Percentiles rank a stretch among this genome's conserved stretches.
Evolutionary conservation across 2,329 filamentous ascomycete species (phyloP).

Genomic region (Aspergillus calidoustus): DNA sequence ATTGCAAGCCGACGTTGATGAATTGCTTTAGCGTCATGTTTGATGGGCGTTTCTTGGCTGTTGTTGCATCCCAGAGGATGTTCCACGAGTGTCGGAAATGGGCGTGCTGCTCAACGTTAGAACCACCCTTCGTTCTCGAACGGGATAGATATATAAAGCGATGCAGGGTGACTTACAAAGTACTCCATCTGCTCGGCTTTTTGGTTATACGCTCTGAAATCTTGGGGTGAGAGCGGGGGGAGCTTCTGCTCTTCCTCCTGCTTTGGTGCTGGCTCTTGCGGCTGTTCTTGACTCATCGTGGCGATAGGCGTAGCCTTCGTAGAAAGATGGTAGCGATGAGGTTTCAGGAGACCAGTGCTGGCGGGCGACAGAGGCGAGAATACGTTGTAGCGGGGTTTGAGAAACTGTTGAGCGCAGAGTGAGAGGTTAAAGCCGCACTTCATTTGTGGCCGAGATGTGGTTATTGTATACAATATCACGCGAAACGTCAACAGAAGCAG

Average conservation of each 20-base stretch:
- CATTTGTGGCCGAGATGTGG: background rate
- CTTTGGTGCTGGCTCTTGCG: background rate
- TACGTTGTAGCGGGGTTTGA: background rate
- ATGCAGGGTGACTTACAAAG: conserved; percentile 1
- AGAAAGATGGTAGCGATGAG: background rate
- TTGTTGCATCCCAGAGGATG: conserved; percentile 2
- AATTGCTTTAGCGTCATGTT: conserved; percentile 10
- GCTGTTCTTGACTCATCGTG: background rate
- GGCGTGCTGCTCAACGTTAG: background rate
- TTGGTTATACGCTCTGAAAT: conserved; percentile 10
- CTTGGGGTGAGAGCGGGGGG: conserved; percentile 29
- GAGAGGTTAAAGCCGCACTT: background rate
- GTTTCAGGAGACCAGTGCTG: background rate
- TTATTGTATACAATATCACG: background rate
- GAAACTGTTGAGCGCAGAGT: background rate
- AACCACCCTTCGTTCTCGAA: background rate
- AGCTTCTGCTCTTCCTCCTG: conserved; percentile 33
- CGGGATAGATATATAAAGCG: too few relatives aligned
- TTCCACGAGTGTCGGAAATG: conserved; percentile 10
- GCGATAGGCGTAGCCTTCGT: background rate
- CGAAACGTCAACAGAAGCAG: background rate
- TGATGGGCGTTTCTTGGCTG: background rate
- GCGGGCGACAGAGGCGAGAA: background rate
- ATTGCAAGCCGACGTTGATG: conserved; percentile 8
- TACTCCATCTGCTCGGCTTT: conserved; percentile 14